phyloP scores from a whole-genome alignment of 345 rosid genomes.

The Linum trigynum region DNA sequence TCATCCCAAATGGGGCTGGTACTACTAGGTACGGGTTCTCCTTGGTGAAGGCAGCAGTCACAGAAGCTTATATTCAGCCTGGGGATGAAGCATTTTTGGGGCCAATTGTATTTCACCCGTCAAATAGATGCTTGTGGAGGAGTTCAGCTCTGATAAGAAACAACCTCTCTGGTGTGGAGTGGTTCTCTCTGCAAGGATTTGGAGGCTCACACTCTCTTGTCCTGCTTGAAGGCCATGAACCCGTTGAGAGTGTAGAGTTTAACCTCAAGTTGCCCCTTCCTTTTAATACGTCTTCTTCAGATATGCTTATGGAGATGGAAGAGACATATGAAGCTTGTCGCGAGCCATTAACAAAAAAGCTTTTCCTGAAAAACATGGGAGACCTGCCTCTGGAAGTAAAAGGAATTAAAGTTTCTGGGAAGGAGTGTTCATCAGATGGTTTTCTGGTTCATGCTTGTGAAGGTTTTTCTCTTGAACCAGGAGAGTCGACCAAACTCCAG shows the following conservation, averaged over 20 bases:
- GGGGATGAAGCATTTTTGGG: conserved; percentile 44
- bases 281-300: conserved; percentile 27
- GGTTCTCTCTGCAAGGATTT: conserved; percentile 52
- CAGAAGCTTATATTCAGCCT: conserved; percentile 52
- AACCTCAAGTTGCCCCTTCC: conserved; percentile 32
- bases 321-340: conserved; percentile 36
- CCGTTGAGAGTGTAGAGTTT: conserved; percentile 47
- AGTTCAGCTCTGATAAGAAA: conserved; percentile 57
- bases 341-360: conserved; percentile 44
- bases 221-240: conserved; percentile 44
- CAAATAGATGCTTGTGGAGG: conserved; percentile 53
- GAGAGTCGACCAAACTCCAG: conserved; percentile 49
- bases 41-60: conserved; percentile 34
- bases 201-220: conserved; percentile 48
- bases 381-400: conserved; percentile 56
- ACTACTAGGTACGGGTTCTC: conserved; percentile 39
- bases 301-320: conserved; percentile 24
- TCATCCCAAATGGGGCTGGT: conserved; percentile 16
- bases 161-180: conserved; percentile 73
- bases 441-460: conserved; percentile 48
- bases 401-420: conserved; percentile 49
- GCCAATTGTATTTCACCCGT: conserved; percentile 57
- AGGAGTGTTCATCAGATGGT: conserved; percentile 40
- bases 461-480: conserved; percentile 49
- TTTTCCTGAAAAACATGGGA: conserved; percentile 49